Evolutionary conservation across 2,329 filamentous ascomycete species (phyloP), one percentile per base, ranked within the genome.

Genomic region (Venturia pyrina): DNA sequence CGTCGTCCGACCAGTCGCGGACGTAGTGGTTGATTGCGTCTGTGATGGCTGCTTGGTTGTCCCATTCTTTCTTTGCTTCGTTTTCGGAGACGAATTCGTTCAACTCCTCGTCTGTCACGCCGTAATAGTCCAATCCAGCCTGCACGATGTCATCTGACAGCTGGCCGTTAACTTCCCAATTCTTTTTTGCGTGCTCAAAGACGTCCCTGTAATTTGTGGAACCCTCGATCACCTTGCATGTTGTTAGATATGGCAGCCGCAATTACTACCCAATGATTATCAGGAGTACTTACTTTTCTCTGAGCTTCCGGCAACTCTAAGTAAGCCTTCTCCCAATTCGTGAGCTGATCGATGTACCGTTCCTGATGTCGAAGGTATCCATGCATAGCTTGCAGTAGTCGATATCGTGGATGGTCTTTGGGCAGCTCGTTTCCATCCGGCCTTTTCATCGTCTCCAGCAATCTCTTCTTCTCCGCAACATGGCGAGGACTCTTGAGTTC

Each of bases 11-110:
- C 65, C 65, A 66, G 46, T 66, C 65, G 5, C 65, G 62, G 11
- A 65, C 62, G 60, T 67, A 41, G 62, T 66, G 65, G 28, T 64
- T 53, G 15, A 66, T 13, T 46, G 65, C 65, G 17, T 66, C 56
- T 28, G 41, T 65, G 50, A 64, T 32, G 24, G 24, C 40, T 32
- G 21, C 57, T 63, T 66, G 60, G 53, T 65, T 53, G 15, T 62
- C 60, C 64, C 64, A 63, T 7, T 53, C 15, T 17, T 53, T 11
- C 21, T 64, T 62, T 24, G 3, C 19, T 66, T 66, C 64, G 19
- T 40, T 28, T 13, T 46, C 59, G 4, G 19, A 8, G 13, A 63
- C 41, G 21, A 46, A 66, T 15, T 41, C 34, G 43, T 62, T 57
- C 4, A 66, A 24, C 41, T 66, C 64, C 7, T 62, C 43, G 13